Evolutionary conservation across 2,329 filamentous ascomycete species (phyloP).

Genomic region (Penicillium brasilianum): DNA sequence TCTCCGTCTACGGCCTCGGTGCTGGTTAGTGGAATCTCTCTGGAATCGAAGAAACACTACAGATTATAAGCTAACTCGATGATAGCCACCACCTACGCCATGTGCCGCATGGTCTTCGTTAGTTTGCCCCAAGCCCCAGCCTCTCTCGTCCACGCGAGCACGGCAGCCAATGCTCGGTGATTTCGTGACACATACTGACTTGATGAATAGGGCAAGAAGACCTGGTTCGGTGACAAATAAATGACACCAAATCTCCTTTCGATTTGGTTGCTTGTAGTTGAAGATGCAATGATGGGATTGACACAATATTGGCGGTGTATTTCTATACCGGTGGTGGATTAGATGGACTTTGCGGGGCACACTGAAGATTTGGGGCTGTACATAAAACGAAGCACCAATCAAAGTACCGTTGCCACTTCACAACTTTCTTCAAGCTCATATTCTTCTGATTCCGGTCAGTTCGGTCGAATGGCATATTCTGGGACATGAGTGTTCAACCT

Average conservation of each 20-base stretch:
- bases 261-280: constrained; percentile 9
- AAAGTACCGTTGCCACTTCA: constrained; percentile 32
- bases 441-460: background rate
- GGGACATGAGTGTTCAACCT: background rate
- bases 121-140: constrained; percentile 27
- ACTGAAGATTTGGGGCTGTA: constrained; percentile 43
- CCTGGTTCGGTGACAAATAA: constrained; percentile 56
- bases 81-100: constrained; percentile 47
- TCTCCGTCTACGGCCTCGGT: constrained; percentile 55
- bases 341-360: constrained; percentile 33
- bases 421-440: background rate
- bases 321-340: constrained; percentile 40
- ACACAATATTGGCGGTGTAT: constrained; percentile 39
- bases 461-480: background rate
- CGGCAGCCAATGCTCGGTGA: background rate
- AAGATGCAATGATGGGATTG: constrained; percentile 23
- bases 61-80: constrained; percentile 12
- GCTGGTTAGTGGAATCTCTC: constrained; percentile 48
- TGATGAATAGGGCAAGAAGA: constrained; percentile 64
- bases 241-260: constrained; percentile 15
- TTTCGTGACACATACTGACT: constrained; percentile 28
- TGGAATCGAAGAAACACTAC: constrained; percentile 2
- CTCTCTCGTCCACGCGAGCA: background rate
- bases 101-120: constrained; percentile 51
- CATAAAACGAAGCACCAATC: constrained; percentile 44